Base-by-base conservation (phyloP, 2,329 filamentous ascomycete genomes). In the Fusarium agapanthi region DNA sequence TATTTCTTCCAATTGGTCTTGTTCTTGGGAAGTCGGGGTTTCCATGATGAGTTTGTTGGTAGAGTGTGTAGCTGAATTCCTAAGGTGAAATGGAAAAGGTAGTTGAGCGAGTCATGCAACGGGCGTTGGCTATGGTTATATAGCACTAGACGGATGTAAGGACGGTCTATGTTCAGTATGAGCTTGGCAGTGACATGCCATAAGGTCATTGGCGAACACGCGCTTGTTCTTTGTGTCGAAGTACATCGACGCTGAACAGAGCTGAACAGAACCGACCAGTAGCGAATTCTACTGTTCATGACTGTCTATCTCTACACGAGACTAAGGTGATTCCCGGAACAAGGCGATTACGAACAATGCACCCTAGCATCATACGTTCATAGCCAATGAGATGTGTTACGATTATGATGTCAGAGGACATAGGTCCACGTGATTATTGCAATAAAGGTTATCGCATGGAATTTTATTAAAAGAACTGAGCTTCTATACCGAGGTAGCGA, bases 311-410 rank as follows among this genome's bases (percentile, higher is more conserved):
- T 28, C 12, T 28, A 7, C 8, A 26, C 2, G 1, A 0, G 18
- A 28, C 5, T 6, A 28, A 28, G 18, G 6, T 22, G 1, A 28
- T 10, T 7, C 13, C 2, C 5, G 0, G 6, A 15, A 45, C 1
- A 7, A 20, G 4, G 3, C 3, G 8, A 15, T 3, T 11, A 12
- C 9, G 9, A 22, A 28, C 9, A 28, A 5, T 22, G 0, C 4
- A 45, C 26, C 13, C 9, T 3, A 22, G 8, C 13, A 28, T 22
- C 18, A 11, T 10, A 15, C 8, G 4, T 15, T 15, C 13, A 28
- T 14, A 10, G 5, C 7, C 16, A 44, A 8, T 18, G 16, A 12
- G 7, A 18, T 8, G 15, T 43, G 6, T 12, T 18, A 18, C 1
- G 1, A 3, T 43, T 7, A 13, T 8, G n/a, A 18, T 18, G 7